phyloP scores from a whole-genome alignment of 768 basidiomycete genomes.

The Termitomyces heimii region DNA sequence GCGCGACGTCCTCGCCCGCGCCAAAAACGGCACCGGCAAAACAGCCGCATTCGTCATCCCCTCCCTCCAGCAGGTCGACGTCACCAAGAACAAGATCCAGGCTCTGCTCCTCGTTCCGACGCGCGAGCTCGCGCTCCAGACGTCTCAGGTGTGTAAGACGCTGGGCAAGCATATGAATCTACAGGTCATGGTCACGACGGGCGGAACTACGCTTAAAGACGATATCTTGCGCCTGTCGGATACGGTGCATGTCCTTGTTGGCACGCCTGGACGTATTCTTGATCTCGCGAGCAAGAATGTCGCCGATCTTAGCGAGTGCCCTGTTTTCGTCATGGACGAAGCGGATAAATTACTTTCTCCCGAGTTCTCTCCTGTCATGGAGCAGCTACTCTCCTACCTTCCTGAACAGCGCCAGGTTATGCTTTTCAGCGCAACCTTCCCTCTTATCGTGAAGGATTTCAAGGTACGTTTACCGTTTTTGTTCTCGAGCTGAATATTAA shows the following conservation, averaged over 20 bases:
- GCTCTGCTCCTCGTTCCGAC: slow-evolving; percentile 96
- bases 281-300: slow-evolving; percentile 92
- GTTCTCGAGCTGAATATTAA: not conserved
- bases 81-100: slow-evolving; percentile 83
- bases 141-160: slow-evolving; percentile 97
- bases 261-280: slow-evolving; percentile 93
- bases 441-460: slow-evolving; percentile 98
- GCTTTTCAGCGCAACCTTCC: slow-evolving; percentile 99
- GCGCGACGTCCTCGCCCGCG: slow-evolving; percentile 91
- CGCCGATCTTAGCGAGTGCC: slow-evolving; percentile 91
- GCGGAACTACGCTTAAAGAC: slow-evolving; percentile 96
- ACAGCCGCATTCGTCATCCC: slow-evolving; percentile 99
- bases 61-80: slow-evolving; percentile 87
- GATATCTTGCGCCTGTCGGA: slow-evolving; percentile 92
- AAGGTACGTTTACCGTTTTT: slow-evolving; percentile 48
- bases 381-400: slow-evolving; percentile 84
- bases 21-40: slow-evolving; percentile 97
- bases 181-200: slow-evolving; percentile 99
- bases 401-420: slow-evolving; percentile 90
- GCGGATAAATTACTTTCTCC: slow-evolving; percentile 96
- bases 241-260: slow-evolving; percentile 91
- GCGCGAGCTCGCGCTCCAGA: slow-evolving; percentile 97
- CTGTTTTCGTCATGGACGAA: slow-evolving; percentile 99
- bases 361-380: slow-evolving; percentile 98
- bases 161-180: slow-evolving; percentile 93